phyloP scores from a whole-genome alignment of 2,329 filamentous ascomycete genomes.

The Penicillium sp. region DNA sequence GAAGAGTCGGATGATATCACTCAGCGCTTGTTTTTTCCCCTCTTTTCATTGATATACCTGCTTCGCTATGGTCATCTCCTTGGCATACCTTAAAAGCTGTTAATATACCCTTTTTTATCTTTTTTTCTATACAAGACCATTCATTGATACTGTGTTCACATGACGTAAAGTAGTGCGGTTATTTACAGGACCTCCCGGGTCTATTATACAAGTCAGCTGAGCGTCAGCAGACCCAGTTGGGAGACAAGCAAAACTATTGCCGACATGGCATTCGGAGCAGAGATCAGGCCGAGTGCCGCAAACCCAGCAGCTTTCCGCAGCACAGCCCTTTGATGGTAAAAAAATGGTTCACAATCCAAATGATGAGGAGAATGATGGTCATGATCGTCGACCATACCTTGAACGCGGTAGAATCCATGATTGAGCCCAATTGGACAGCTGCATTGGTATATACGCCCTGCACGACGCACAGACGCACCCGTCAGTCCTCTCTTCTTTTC shows the following conservation, averaged over 20 bases:
- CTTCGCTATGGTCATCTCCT: not conserved
- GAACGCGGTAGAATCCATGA: constrained; percentile 37
- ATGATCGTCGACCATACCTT: constrained; percentile 35
- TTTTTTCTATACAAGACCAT: no score
- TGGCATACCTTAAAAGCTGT: not conserved
- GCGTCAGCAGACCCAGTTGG: no score
- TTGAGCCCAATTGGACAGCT: constrained; percentile 33
- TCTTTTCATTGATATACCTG: not conserved
- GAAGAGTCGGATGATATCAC: constrained; percentile 1
- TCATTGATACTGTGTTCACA: no score
- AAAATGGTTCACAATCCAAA: constrained; percentile 27
- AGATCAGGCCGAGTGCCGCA: not conserved
- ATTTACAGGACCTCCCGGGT: no score
- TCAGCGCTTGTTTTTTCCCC: not conserved
- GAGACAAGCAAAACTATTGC: no score
- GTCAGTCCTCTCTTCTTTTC: not conserved
- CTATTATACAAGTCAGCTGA: no score
- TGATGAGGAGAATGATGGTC: constrained; percentile 30
- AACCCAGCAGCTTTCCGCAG: not conserved
- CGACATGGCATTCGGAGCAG: not conserved
- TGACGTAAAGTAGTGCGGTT: no score
- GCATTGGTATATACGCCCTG: constrained; percentile 39
- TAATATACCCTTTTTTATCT: no score
- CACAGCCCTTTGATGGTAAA: constrained; percentile 26
- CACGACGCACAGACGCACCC: not conserved